Base-by-base conservation (phyloP, 2,329 filamentous ascomycete genomes). In the Pseudocercospora crystallina region DNA sequence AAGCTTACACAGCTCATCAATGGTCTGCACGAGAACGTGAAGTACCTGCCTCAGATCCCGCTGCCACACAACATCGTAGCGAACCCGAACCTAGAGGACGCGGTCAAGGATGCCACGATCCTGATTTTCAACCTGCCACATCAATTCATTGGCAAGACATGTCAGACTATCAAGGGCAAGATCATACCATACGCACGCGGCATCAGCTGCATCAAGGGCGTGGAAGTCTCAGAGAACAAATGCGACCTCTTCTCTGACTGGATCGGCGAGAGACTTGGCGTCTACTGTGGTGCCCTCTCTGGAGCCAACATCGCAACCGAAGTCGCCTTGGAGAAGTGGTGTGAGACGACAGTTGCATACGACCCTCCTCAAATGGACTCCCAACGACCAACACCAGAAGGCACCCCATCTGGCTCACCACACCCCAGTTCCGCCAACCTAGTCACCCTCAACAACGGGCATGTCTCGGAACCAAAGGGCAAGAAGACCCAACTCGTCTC, bases 141-240 rank as follows among this genome's bases (percentile, higher is more conserved):
- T 74, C 90, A 96, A 72, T 99, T 99, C 71, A 96, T 99, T 67
- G 82, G 82, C 67, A 86, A 86, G 57, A 87, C 91, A 54, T 96
- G 91, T 76, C 81, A 87, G 58, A 85, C 90, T 69, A 79, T 99
- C 56, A 80, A 86, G 65, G 94, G 92, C 54, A 85, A 96, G 64
- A 95, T 96, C 59, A 74, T 96, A 29, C 94, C 94, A 5, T 97
- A 85, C 65, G 92, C 94, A 20, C 84, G 95, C 57, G 94, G 90
- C 52, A 90, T 99, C 66, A 95, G 90, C 68, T 99, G 94, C 73
- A 96, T 97, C 76, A 99, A 99, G 79, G 94, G 94, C 62, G 91
- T 99, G 55, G 88, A 95, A 62, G 94, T 99, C 31, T 86, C 87
- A 3, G 87, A 92, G 64, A 84, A 89, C 43, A 89, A 88, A 48